Evolutionary conservation across 148 eudicot genomes (phyloP).

Genomic region (Rhododendron simsii): DNA sequence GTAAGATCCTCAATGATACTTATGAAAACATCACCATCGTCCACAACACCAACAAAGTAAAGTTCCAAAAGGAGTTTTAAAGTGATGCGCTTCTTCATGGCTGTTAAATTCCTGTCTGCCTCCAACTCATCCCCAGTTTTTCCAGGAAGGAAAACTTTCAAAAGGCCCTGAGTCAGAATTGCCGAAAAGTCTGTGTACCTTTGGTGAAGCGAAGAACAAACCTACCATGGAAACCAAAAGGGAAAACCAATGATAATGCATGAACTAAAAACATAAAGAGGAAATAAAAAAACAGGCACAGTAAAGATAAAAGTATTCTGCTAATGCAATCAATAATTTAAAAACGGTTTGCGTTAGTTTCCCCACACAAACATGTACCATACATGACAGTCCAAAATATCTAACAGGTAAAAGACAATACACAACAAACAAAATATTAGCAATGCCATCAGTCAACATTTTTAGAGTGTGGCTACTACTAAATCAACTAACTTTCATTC

Average conservation of each 20-base stretch:
- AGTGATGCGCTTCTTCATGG: constrained; percentile 91
- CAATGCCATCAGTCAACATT: background rate
- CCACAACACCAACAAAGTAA: constrained; percentile 85
- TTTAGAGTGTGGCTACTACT: background rate
- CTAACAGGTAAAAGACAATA: background rate
- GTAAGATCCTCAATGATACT: constrained; percentile 86
- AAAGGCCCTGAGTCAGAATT: constrained; percentile 69
- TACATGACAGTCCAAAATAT: background rate
- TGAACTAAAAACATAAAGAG: background rate
- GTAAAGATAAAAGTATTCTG: background rate
- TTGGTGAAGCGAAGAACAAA: constrained; percentile 92
- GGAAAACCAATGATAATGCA: background rate
- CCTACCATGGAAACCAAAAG: constrained; percentile 31
- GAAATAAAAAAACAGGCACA: background rate
- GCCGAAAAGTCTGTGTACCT: constrained; percentile 85
- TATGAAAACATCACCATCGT: constrained; percentile 65
- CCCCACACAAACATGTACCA: background rate
- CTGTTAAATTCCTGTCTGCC: constrained; percentile 67
- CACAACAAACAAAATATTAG: background rate
- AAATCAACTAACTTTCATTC: background rate
- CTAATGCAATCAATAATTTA: background rate
- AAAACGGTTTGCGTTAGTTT: background rate
- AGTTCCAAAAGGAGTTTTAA: constrained; percentile 89
- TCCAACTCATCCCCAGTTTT: constrained; percentile 78
- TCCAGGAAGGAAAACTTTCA: constrained; percentile 74